These are phyloP conservation scores for Hyphopichia homilentoma DNA, from an alignment of 805 yeast species.

Conservation along the genomic window DNA sequence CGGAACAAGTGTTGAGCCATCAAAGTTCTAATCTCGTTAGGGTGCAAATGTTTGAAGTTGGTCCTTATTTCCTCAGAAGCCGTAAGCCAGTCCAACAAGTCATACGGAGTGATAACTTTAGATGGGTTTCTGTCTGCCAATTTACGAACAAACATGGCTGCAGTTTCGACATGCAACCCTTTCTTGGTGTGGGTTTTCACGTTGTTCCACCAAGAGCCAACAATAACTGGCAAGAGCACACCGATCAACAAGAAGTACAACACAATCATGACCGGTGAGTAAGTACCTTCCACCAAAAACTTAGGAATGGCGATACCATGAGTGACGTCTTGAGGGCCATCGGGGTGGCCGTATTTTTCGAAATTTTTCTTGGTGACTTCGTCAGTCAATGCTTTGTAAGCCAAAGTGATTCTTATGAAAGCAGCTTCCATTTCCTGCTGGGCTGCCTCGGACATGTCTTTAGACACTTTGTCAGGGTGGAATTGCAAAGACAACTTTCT, in stretches of 20 bases:
- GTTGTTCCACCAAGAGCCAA: constrained; percentile 86
- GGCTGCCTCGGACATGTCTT: constrained; percentile 55
- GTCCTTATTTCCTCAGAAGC: constrained; percentile 61
- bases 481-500: constrained; percentile 81
- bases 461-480: constrained; percentile 90
- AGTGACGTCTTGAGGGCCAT: constrained; percentile 85
- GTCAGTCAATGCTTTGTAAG: constrained; percentile 93
- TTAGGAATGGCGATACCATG: constrained; percentile 96
- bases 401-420: constrained; percentile 80
- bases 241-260: constrained; percentile 72
- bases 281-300: constrained; percentile 79
- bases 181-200: constrained; percentile 76
- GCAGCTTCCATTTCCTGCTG: constrained; percentile 62
- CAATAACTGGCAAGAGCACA: constrained; percentile 71
- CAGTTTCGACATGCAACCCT: constrained; percentile 83
- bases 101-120: constrained; percentile 54
- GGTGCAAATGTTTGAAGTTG: constrained; percentile 36
- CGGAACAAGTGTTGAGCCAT: constrained; percentile 61
- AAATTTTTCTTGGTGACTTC: constrained; percentile 79
- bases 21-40: constrained; percentile 47
- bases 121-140: constrained; percentile 74
- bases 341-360: constrained; percentile 92
- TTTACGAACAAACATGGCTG: constrained; percentile 67
- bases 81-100: constrained; percentile 57
- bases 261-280: constrained; percentile 59